A percentile compares a stretch with the other conserved stretches of the same genome.
These are phyloP conservation scores for Chimonanthus praecox DNA, from an alignment of 164 flowering plant genomes.

Conservation along the genomic window DNA sequence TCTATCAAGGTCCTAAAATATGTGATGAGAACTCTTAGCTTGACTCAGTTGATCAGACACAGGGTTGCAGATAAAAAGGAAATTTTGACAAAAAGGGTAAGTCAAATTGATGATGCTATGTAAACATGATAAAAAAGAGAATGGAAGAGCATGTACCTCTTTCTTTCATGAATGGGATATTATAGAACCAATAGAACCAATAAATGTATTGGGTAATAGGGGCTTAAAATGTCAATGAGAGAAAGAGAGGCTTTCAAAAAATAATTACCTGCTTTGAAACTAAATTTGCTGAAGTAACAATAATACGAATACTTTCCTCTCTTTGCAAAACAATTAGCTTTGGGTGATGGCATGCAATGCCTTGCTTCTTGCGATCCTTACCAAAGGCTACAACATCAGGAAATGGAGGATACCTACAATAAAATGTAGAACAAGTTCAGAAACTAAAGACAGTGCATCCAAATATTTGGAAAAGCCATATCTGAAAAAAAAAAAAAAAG, in stretches of 20 bases:
- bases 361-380: slow-evolving; percentile 56
- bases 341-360: slow-evolving; percentile 97
- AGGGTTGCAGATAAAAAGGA: not conserved
- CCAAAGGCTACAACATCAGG: slow-evolving; percentile 85
- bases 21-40: not conserved
- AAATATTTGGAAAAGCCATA: not conserved
- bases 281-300: slow-evolving; percentile 86
- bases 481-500: not conserved
- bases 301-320: slow-evolving; percentile 60
- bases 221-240: too few relatives aligned
- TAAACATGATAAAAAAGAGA: not conserved
- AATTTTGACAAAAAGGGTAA: not conserved
- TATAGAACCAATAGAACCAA: not conserved
- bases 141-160: not conserved
- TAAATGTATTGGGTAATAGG: too few relatives aligned
- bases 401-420: slow-evolving; percentile 71
- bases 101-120: not conserved
- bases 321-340: slow-evolving; percentile 76
- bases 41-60: not conserved
- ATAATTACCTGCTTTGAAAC: slow-evolving; percentile 66
- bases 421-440: slow-evolving; percentile 2
- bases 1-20: not conserved
- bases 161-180: not conserved
- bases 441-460: not conserved
- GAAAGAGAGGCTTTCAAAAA: not conserved